Percentiles rank a stretch among this genome's conserved stretches.
phyloP scores from a whole-genome alignment of 352 stramenopile genomes.

The Phytophthora pluvialis region DNA sequence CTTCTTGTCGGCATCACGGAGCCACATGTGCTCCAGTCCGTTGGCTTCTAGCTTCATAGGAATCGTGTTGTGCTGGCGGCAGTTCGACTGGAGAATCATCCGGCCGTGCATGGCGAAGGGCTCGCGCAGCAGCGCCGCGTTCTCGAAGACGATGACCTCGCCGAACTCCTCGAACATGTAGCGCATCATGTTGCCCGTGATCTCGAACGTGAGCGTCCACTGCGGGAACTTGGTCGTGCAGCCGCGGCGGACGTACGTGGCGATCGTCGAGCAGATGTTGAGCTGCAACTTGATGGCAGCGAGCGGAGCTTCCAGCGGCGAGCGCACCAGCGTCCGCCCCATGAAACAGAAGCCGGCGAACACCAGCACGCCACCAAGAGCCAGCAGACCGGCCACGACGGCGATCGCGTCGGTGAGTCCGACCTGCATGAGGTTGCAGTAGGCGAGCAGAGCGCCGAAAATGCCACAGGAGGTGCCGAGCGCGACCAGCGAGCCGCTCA shows the following conservation, averaged over 20 bases:
- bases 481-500: slow-evolving; percentile 25
- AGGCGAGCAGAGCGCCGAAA: slow-evolving; percentile 23
- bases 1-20: slow-evolving; percentile 27
- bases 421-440: slow-evolving; percentile 28
- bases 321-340: slow-evolving; percentile 25
- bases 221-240: slow-evolving; percentile 25
- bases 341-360: slow-evolving; percentile 32
- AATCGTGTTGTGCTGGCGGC: slow-evolving; percentile 16
- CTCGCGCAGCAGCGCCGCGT: slow-evolving; percentile 23
- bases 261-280: slow-evolving; percentile 23
- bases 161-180: slow-evolving; percentile 38
- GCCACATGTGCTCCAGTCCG: slow-evolving; percentile 30
- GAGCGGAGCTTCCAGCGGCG: slow-evolving; percentile 23
- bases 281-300: slow-evolving; percentile 29
- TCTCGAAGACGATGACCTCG: slow-evolving; percentile 33
- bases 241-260: slow-evolving; percentile 16
- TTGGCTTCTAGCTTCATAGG: slow-evolving; percentile 23
- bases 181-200: slow-evolving; percentile 32
- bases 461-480: slow-evolving; percentile 26
- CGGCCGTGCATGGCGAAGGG: slow-evolving; percentile 30
- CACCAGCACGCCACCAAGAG: slow-evolving; percentile 18
- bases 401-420: slow-evolving; percentile 16
- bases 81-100: slow-evolving; percentile 33
- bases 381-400: neutral
- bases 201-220: slow-evolving; percentile 35